These are phyloP conservation scores for Acacia melanoxylon DNA, from an alignment of 306 rosid species.

Conservation along the genomic window DNA sequence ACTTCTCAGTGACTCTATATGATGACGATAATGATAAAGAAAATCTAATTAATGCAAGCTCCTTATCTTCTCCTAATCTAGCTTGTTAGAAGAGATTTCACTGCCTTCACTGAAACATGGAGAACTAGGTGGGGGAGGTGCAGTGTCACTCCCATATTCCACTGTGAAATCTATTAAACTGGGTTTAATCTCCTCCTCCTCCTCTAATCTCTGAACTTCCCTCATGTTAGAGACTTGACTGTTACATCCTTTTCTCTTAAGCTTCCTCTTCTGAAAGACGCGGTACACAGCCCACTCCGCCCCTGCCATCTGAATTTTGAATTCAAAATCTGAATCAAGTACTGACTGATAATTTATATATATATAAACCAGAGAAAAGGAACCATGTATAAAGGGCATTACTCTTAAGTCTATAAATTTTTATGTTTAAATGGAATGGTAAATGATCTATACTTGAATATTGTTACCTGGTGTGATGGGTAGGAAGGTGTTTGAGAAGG, in stretches of 20 bases:
- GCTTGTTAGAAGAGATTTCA: constrained; percentile 21
- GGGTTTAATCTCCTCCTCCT: neutral
- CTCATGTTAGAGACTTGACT: constrained; percentile 2
- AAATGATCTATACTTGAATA: neutral
- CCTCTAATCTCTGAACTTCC: constrained; percentile 9
- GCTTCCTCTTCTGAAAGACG: constrained; percentile 39
- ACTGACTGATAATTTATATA: neutral
- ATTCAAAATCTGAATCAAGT: neutral
- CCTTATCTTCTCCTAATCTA: constrained; percentile 36
- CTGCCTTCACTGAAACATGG: constrained; percentile 41
- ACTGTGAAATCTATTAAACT: constrained; percentile 29
- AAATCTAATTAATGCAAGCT: neutral
- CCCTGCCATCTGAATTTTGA: constrained; percentile 35
- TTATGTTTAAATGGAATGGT: neutral
- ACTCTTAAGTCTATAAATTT: neutral
- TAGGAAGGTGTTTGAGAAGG: neutral
- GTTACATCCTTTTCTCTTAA: constrained; percentile 8
- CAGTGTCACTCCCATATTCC: constrained; percentile 7
- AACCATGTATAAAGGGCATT: neutral
- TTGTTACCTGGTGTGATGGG: constrained; percentile 36
- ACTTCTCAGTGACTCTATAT: constrained; percentile 13
- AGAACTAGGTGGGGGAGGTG: constrained; percentile 41
- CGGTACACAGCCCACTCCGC: constrained; percentile 48
- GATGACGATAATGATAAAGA: neutral
- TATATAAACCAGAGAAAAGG: neutral